Percentiles rank a stretch among this genome's conserved stretches.
phyloP scores from a whole-genome alignment of 441 rosid genomes.

The Adansonia madagascariensis region DNA sequence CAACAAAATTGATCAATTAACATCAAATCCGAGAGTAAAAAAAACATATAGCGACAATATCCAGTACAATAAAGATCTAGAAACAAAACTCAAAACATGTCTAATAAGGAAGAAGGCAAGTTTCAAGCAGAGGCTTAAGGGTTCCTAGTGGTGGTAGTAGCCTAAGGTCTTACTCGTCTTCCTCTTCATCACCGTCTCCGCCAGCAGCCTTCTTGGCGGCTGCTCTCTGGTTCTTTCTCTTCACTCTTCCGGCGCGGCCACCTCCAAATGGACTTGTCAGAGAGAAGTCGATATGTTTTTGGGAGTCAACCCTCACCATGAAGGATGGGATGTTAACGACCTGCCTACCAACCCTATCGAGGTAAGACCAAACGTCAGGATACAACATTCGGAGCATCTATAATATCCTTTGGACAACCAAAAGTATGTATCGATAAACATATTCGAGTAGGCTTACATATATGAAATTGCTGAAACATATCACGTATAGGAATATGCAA shows the following conservation, averaged over 20 bases:
- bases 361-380: neutral
- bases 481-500: too few relatives aligned
- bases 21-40: slow-evolving; percentile 1
- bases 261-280: slow-evolving; percentile 71
- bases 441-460: neutral
- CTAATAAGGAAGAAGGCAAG: neutral
- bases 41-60: slow-evolving; percentile 11
- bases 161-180: slow-evolving; percentile 50
- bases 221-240: slow-evolving; percentile 63
- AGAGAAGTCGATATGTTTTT: slow-evolving; percentile 71
- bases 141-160: slow-evolving; percentile 12
- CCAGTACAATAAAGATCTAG: neutral
- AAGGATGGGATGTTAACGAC: slow-evolving; percentile 88
- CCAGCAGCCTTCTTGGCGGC: slow-evolving; percentile 70
- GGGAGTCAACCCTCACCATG: slow-evolving; percentile 85
- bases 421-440: neutral
- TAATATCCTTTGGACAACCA: neutral
- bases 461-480: neutral
- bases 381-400: neutral
- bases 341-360: slow-evolving; percentile 78
- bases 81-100: slow-evolving; percentile 9
- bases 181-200: slow-evolving; percentile 64
- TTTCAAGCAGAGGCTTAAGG: neutral
- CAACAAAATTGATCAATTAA: neutral
- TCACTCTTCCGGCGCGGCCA: slow-evolving; percentile 75